Evolutionary conservation across 1,284 basidiomycete genomes (phyloP), one percentile per base, ranked within the genome.

Genomic region (Ganoderma sp.): DNA sequence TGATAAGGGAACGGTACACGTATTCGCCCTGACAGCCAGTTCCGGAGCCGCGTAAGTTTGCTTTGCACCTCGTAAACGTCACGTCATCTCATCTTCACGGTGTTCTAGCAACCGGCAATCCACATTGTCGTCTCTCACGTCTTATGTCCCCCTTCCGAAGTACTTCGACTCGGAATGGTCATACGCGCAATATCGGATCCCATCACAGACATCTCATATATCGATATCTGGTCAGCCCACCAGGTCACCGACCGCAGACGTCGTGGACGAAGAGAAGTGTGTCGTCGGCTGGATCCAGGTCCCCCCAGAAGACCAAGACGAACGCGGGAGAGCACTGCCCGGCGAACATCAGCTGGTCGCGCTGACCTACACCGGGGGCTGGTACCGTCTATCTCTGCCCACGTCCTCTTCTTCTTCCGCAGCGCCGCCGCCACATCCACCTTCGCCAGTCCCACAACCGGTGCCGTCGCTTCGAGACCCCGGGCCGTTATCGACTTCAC

Each of bases 151-250:
- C 7, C 85, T 97, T 25, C 96, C 96, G 17, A 95, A 94, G 75
- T 97, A 98, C 79, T 97, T 98, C 77, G 90, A 91, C 73, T 97
- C 95, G 10, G 90, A 95, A 77, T 96, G 96, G 90, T 97, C 96
- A 0, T 94, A 95, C 75, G 95, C 95, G 19, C 94, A 96, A 75
- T 98, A 95, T 79, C 89, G 94, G 60, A 92, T 98, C 73, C 97
- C 96, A 17, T 82, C 88, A 7, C 92, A 93, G 75, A 89, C 91
- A 6, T 82, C 92, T n/a, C 92, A 94, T 70, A 91, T 93, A 61
- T 90, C 91, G 7, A 79, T 94, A 32, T 90, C 90, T 4, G 84
- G 89, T 17, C 85, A 85, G 17, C 78, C 83, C 2, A 81, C 86
- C 42, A 87, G 87, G 69, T 80, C 88, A 1, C 82, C 87, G 6